Evolutionary conservation across 2,329 filamentous ascomycete genomes (phyloP).

Genomic region (Berkeleyomyces rouxiae): DNA sequence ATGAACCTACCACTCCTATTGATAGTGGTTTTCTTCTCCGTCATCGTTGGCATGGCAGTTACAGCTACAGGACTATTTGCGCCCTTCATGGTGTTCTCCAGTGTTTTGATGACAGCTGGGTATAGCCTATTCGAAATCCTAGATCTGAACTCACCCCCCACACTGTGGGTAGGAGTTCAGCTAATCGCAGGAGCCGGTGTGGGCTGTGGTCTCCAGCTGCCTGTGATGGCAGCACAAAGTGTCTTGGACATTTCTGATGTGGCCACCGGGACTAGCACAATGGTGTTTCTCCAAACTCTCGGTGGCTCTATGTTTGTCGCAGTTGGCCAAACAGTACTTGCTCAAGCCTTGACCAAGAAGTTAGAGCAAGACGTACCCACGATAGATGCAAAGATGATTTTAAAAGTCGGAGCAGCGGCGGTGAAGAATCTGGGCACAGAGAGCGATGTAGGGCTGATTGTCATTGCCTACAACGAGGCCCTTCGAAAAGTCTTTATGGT

Average conservation of each 20-base stretch:
- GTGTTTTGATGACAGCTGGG: conserved; percentile 19
- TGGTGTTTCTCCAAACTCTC: conserved; percentile 30
- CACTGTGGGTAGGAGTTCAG: conserved; percentile 13
- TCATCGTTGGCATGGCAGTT: conserved; percentile 20
- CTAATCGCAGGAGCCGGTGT: conserved; percentile 21
- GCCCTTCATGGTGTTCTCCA: conserved; percentile 23
- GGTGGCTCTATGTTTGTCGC: conserved; percentile 33
- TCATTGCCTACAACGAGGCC: conserved; percentile 1
- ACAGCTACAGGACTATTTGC: conserved; percentile 25
- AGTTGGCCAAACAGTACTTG: conserved; percentile 33
- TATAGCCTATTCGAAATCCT: conserved; percentile 25
- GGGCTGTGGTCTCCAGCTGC: conserved; percentile 28
- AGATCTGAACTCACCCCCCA: conserved; percentile 17
- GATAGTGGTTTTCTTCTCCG: conserved; percentile 20
- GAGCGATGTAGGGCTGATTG: conserved; percentile 1
- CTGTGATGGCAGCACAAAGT: conserved; percentile 29
- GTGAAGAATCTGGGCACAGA: background rate
- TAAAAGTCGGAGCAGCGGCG: conserved; percentile 1
- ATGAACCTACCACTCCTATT: conserved; percentile 23
- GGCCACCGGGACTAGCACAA: conserved; percentile 29
- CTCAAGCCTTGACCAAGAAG: background rate
- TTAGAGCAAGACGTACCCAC: background rate
- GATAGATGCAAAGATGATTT: background rate
- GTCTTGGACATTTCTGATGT: conserved; percentile 27
- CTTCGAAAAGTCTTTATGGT: conserved; percentile 10